Conservation (phyloP, 352 stramenopile genomes). For the Pythium plurisporium region DNA sequence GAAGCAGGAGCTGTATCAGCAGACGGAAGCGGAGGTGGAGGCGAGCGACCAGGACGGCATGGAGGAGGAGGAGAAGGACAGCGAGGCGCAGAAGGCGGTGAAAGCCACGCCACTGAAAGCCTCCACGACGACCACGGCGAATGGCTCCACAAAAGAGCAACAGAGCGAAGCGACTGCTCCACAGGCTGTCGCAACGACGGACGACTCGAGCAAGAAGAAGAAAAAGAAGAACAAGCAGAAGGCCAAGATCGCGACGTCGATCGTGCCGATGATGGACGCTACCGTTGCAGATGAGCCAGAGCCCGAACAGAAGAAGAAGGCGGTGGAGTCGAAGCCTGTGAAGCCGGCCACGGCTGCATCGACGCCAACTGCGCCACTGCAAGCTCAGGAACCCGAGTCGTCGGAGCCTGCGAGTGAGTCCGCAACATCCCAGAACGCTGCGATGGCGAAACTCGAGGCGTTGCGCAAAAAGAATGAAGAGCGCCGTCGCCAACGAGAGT, state of each 20-base stretch:
- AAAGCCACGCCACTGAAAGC: not conserved
- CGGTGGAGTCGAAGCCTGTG: not conserved
- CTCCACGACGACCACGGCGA: not conserved
- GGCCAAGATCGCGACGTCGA: slow-evolving; percentile 25
- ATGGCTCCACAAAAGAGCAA: not conserved
- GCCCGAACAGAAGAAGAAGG: slow-evolving; percentile 15
- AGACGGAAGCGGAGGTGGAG: slow-evolving; percentile 18
- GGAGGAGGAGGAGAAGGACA: slow-evolving; percentile 14
- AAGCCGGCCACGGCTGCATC: not conserved
- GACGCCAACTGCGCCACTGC: not conserved
- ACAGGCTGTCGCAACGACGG: not conserved
- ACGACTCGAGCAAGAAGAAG: not conserved
- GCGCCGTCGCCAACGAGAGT: slow-evolving; percentile 44
- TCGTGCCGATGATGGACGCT: slow-evolving; percentile 25
- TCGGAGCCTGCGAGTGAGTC: not conserved
- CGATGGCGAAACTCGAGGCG: slow-evolving; percentile 61
- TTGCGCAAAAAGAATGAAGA: slow-evolving; percentile 80
- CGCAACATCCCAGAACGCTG: slow-evolving; percentile 54
- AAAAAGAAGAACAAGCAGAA: slow-evolving; percentile 24
- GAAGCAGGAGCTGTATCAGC: slow-evolving; percentile 53
- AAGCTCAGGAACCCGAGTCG: not conserved
- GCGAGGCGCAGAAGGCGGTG: slow-evolving; percentile 1
- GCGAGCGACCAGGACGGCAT: slow-evolving; percentile 17
- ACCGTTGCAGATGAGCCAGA: not conserved
- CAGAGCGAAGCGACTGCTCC: not conserved